Base-by-base conservation (phyloP, 225 moss, liverwort and hornwort genomes). In the Physcomitrellopsis africana region DNA sequence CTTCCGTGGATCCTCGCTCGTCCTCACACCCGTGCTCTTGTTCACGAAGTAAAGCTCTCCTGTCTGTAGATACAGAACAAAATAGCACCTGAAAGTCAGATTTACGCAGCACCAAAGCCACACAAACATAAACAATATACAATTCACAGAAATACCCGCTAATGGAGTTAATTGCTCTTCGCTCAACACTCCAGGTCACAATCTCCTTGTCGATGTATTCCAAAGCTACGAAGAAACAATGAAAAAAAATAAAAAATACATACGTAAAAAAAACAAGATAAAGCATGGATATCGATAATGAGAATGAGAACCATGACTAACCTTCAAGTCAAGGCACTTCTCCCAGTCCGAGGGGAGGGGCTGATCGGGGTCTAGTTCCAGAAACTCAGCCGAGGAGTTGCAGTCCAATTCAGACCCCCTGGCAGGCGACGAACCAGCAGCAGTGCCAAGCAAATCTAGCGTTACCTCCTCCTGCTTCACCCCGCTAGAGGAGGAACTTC, bases 321-420 rank as follows among this genome's bases (percentile, higher is more conserved):
- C 90, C 90, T 90, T 90, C 2, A 92, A 74, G 76, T 90, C 90
- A 13, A 92, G 75, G 51, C 90, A 92, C 77, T 90, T 92, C 81
- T 90, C 88, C 92, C 92, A 92, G 9, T 76, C 85, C 7, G 79
- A 73, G 1, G 85, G 88, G 0, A 86, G 72, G 10, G 86, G 86
- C 16, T 77, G 86, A 83, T 90, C 88, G 15, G 90, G 90, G 64
- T 88, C 90, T 5, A 92, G 84, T 59, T 90, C 92, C 2, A 90
- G 68, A 79, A 90, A 92, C 84, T 92, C 90, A 12, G 79, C 51
- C 3, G 70, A 43, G 3, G 82, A 71, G 63, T 67, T 76, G 7
- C 60, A 65, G 54, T 83, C 73, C 70, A 79, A 79, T 78, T 82
- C 69, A 18, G 26, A 41, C 3, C 67, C 52, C 8, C 76, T 26